Base-by-base conservation (phyloP, 495 filamentous ascomycete genomes). In the Opeltia flavorubescens region DNA sequence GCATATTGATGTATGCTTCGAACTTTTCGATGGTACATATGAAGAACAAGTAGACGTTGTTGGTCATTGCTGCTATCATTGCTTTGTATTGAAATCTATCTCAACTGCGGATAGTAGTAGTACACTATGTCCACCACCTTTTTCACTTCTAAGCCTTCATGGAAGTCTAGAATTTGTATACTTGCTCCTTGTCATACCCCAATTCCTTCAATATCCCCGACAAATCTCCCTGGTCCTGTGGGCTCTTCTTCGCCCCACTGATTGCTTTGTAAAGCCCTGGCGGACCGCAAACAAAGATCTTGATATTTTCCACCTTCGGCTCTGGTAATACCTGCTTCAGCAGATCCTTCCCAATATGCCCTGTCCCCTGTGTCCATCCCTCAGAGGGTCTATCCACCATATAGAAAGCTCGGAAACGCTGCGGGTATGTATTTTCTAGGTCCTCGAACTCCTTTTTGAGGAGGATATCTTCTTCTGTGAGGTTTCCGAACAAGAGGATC, bases 211-310 rank as follows among this genome's bases (percentile, higher is more conserved):
- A 66, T 53, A 79, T 62, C 47, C 91, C 91, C 4, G 66, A 66
- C 31, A 98, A 67, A 73, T 96, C 91, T 38, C 91, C 91, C 67
- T 98, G 91, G 59, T 98, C 89, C 50, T 72, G 67, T 8, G 89
- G 89, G 59, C 80, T 86, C 63, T 81, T 81, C 81, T 96, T 98
- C 55, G 59, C 65, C 35, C 91, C 91, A 43, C 83, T 87, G 51
- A 98, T 78, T 31, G 87, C 81, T 64, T 94, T 91, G 74, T 95
- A 95, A 78, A 98, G 58, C 30, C 80, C 83, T 2, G 93, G 88
- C 11, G 91, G 91, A 0, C 80, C 80, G 51, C 78, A 83, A 4
- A 84, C 67, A 52, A 84, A 78, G 6, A 84, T 70, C 55, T 80
- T 80, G 3, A 62, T 63, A 65, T 95, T 94, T 47, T 70, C 66